These are phyloP conservation scores for Zymoseptoria crescenta DNA, from an alignment of 2,329 filamentous ascomycete genomes.

Conservation along the genomic window DNA sequence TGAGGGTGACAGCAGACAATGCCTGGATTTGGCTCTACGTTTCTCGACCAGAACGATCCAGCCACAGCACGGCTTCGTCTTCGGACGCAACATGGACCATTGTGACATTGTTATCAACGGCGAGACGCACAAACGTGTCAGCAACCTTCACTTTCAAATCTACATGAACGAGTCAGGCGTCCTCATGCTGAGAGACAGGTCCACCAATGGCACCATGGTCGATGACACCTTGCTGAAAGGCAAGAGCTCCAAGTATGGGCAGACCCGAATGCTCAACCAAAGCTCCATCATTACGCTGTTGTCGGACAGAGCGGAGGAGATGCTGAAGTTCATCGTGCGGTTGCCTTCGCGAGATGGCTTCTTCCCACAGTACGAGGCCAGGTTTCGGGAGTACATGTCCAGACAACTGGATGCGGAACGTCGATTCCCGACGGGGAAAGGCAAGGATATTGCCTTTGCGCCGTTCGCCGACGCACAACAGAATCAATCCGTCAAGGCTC, in stretches of 20 bases:
- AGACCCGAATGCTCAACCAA: constrained; percentile 59
- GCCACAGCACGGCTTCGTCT: constrained; percentile 66
- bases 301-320: constrained; percentile 44
- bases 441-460: constrained; percentile 2
- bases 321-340: constrained; percentile 76
- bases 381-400: constrained; percentile 59
- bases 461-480: constrained; percentile 2
- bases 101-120: constrained; percentile 66
- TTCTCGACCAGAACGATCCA: constrained; percentile 67
- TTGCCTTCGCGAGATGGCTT: constrained; percentile 66
- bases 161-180: constrained; percentile 79
- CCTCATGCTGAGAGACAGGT: constrained; percentile 87
- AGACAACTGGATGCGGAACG: constrained; percentile 25
- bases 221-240: constrained; percentile 60
- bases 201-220: constrained; percentile 91
- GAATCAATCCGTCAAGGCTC: constrained; percentile 15
- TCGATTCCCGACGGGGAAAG: constrained; percentile 1
- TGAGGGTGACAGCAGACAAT: constrained; percentile 29
- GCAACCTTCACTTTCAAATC: constrained; percentile 94
- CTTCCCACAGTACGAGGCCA: constrained; percentile 57
- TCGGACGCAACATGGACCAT: constrained; percentile 64
- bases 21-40: constrained; percentile 64
- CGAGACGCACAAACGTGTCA: constrained; percentile 66
- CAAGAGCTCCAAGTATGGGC: constrained; percentile 36
- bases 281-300: constrained; percentile 67